Evolutionary conservation across 306 rosid species (phyloP).

Genomic region (Carpinus fangiana): DNA sequence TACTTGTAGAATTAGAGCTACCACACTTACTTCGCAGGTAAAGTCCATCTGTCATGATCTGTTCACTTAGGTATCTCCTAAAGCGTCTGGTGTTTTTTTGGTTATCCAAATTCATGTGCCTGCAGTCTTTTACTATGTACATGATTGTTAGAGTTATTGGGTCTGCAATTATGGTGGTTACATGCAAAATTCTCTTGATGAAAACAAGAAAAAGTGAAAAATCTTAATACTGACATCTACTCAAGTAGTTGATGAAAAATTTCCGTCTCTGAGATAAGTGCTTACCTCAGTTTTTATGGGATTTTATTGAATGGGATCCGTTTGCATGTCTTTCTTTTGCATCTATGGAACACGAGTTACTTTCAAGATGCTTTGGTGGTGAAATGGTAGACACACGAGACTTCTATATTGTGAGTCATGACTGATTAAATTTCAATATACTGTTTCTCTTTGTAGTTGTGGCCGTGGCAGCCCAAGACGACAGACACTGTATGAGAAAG

Average conservation of each 20-base stretch:
- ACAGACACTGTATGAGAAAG: constrained; percentile 56
- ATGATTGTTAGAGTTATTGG: background rate
- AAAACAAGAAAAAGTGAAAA: background rate
- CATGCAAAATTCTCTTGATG: background rate
- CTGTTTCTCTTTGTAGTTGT: constrained; percentile 54
- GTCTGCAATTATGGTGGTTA: background rate
- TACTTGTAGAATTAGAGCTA: constrained; percentile 84
- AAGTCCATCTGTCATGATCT: constrained; percentile 10
- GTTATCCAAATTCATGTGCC: background rate
- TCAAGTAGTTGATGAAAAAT: background rate
- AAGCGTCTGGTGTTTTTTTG: background rate
- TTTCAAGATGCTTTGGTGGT: too few species aligned
- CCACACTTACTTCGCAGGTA: constrained; percentile 79
- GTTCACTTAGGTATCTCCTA: constrained; percentile 6
- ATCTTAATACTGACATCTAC: background rate
- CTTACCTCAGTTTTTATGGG: background rate
- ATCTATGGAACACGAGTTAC: background rate
- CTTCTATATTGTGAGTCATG: background rate
- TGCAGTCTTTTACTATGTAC: background rate
- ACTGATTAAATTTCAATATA: constrained; percentile 24
- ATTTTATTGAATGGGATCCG: background rate
- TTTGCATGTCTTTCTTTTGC: background rate
- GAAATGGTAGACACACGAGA: too few species aligned
- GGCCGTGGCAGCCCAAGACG: constrained; percentile 95
- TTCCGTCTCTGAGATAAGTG: background rate